Evolutionary conservation across 768 basidiomycete genomes (phyloP).

Genomic region (Sarcomyxa edulis): DNA sequence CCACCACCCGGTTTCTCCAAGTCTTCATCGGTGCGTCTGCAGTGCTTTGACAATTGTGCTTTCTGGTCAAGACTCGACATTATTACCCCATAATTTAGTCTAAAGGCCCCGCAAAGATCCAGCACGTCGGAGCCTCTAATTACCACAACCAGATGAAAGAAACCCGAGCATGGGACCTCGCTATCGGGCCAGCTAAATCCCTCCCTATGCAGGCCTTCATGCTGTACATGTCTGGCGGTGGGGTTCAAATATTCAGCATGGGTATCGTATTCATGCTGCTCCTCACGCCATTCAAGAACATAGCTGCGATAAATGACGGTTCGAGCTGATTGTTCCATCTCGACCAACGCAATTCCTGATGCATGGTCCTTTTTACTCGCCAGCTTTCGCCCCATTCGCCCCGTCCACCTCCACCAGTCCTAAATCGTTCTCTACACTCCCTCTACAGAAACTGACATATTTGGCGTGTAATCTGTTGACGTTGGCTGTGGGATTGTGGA

Average conservation of each 20-base stretch:
- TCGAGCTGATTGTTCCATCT: constrained; percentile 17
- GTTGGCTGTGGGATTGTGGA: constrained; percentile 83
- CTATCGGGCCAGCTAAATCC: constrained; percentile 79
- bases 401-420: constrained; percentile 52
- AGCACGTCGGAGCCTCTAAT: too few relatives aligned
- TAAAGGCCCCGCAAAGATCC: too few relatives aligned
- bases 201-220: constrained; percentile 97
- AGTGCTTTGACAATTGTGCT: too few relatives aligned
- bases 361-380: background rate
- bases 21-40: too few relatives aligned
- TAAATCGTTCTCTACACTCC: constrained; percentile 49
- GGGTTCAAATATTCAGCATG: constrained; percentile 95
- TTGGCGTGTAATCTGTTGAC: constrained; percentile 72
- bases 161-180: constrained; percentile 83
- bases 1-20: too few relatives aligned
- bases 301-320: constrained; percentile 78
- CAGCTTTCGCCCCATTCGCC: constrained; percentile 73
- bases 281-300: constrained; percentile 78
- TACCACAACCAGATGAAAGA: constrained; percentile 68
- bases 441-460: constrained; percentile 67
- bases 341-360: background rate
- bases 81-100: too few relatives aligned
- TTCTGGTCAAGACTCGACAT: too few relatives aligned
- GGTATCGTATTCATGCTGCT: constrained; percentile 94
- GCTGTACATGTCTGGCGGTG: constrained; percentile 97